Base-by-base conservation (phyloP, 768 basidiomycete species). In the Tricholoma sp. region DNA sequence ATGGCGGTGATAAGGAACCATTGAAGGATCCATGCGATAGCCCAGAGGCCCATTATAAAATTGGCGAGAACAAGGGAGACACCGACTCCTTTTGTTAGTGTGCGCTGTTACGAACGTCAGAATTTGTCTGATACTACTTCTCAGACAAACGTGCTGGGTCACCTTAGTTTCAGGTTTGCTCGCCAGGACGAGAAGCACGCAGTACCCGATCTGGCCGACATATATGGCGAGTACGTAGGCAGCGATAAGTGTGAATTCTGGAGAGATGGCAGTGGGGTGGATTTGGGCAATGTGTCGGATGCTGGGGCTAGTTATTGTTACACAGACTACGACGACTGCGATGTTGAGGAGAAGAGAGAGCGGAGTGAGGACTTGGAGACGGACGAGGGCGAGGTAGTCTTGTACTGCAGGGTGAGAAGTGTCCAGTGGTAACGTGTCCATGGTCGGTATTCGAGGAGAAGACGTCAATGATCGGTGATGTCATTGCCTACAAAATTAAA, bases 341-440 rank as follows among this genome's bases (percentile, higher is more conserved):
- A 95, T 83, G 65, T 89, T 89, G 57, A 94, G 82, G 61, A 94
- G 78, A 8, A 96, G 77, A 1, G 89, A 88, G 0, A 96, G 75
- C 0, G 94, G 94, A 0, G 93, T 93, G 47, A 94, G 73, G 19
- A 96, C 90, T 68, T 97, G 94, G 4, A 97, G 79, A 49, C 89
- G 72, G 7, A 86, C 74, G 9, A 91, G 84, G 2, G 85, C 71
- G 39, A 90, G 74, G 66, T 85, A 88, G 2, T 90, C 83, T 37
- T 76, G 76, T 9, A 90, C 78, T 2, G 79, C 81, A 0, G 88
- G 86, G 61, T 84, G 79, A 2, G 74, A 74, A 32, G 77, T 73
- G 69, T 88, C 86, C 12, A 87, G 57, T 0, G 85, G 85, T 0
- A 86, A 70, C 1, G 73, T 63, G 31, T 81, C 81, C 85, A 86